A percentile compares a stretch with the other conserved stretches of the same genome.
Evolutionary conservation across 2,329 filamentous ascomycete genomes (phyloP).

Genomic region (Davidsoniella eucalypti): DNA sequence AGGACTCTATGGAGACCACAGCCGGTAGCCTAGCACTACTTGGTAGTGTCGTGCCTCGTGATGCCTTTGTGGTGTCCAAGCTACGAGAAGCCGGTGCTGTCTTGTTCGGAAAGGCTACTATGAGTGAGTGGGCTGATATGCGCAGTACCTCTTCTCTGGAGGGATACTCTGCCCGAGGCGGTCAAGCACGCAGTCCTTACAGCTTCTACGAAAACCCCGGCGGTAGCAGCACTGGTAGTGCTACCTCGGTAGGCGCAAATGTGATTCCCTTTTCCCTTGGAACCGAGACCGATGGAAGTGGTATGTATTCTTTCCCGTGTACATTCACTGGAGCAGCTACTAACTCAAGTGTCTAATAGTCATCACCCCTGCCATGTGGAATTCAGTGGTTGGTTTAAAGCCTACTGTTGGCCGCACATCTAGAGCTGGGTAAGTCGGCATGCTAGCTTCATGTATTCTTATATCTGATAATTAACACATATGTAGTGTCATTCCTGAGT

Average conservation of each 20-base stretch:
- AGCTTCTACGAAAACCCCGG: slow-evolving; percentile 53
- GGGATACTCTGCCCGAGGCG: slow-evolving; percentile 48
- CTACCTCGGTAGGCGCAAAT: slow-evolving; percentile 46
- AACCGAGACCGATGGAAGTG: slow-evolving; percentile 57
- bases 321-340: not conserved
- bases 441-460: not conserved
- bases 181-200: slow-evolving; percentile 48
- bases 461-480: too few species aligned
- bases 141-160: slow-evolving; percentile 49
- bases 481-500: slow-evolving; percentile 43
- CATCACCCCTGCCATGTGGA: slow-evolving; percentile 55
- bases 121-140: slow-evolving; percentile 65
- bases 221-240: slow-evolving; percentile 52
- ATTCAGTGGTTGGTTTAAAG: slow-evolving; percentile 56
- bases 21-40: slow-evolving; percentile 52
- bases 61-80: slow-evolving; percentile 44
- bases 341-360: slow-evolving; percentile 23
- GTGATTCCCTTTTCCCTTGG: slow-evolving; percentile 47
- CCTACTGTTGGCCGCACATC: slow-evolving; percentile 60
- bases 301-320: slow-evolving; percentile 19
- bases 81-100: slow-evolving; percentile 51
- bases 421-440: slow-evolving; percentile 24
- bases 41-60: slow-evolving; percentile 49
- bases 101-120: slow-evolving; percentile 51
- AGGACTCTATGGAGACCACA: slow-evolving; percentile 57